Base-by-base conservation (phyloP, 2,329 filamentous ascomycete species). In the Pezicula neosporulosa region DNA sequence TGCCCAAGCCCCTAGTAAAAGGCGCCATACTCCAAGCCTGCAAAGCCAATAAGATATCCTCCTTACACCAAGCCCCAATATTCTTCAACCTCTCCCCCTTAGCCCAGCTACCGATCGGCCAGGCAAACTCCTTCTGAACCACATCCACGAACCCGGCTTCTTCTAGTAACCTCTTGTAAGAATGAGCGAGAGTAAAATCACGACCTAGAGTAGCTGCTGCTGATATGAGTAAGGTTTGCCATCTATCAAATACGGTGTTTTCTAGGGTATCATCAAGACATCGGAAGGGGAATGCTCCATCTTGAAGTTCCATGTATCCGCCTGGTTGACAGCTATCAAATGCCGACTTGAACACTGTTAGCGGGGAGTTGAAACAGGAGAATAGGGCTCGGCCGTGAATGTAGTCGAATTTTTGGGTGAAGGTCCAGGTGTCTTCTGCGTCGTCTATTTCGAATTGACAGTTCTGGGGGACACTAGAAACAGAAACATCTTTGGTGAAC, bases 371-470 rank as follows among this genome's bases (percentile, higher is more conserved):
- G 49, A 85, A 75, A 49, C 75, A 75, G 24, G 82, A 81, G 1
- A 72, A 68, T 61, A 83, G 70, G 52, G 77, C 70, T 30, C 77
- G 75, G 2, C 76, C 71, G 62, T 84, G 82, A 47, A 86, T 73
- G 56, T 75, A 79, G 64, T 85, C 81, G 56, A 82, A 81, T 19
- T 42, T 39, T 49, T 72, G 69, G 49, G 70, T 57, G 0, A 68
- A 61, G 9, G 72, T 68, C 68, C 68, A 72, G 28, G 64, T 66
- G 77, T 55, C 50, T 46, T 53, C 53, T 10, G 51, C 53, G 33
- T 55, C 53, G 38, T 53, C 50, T 38, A 90, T 77, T 53, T 82
- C 82, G 56, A 90, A 91, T 56, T 81, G 80, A 19, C 89, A 85
- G 57, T 90, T 91, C 13, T 79, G 78, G 0, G 87, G 86, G 1